phyloP scores from a whole-genome alignment of 1,139 yeast genomes.

The Debaryomyces coudertii region DNA sequence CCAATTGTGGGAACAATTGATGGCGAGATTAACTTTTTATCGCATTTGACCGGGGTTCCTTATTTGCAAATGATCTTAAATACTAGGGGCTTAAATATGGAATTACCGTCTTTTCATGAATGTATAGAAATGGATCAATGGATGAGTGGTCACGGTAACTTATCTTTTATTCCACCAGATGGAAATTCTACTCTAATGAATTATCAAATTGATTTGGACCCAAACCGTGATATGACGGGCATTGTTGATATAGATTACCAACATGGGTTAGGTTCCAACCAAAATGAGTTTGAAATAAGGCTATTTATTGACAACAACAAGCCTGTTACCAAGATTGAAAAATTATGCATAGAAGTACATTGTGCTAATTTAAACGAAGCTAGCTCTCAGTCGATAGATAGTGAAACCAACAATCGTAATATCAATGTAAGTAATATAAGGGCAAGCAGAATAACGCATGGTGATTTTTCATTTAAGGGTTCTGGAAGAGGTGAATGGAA shows the following conservation, averaged over 20 bases:
- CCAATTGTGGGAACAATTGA: slow-evolving; percentile 62
- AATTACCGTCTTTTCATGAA: slow-evolving; percentile 60
- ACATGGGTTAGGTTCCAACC: slow-evolving; percentile 60
- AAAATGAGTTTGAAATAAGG: slow-evolving; percentile 77
- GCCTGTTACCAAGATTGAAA: slow-evolving; percentile 58
- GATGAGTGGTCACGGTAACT: slow-evolving; percentile 38
- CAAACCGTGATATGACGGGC: slow-evolving; percentile 43
- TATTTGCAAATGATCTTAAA: slow-evolving; percentile 60
- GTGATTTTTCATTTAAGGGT: slow-evolving; percentile 63
- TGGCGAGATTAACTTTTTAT: slow-evolving; percentile 66
- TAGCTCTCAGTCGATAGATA: slow-evolving; percentile 12
- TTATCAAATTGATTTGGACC: slow-evolving; percentile 59
- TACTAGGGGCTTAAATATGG: slow-evolving; percentile 45
- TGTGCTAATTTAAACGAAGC: slow-evolving; percentile 26
- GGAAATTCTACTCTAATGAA: slow-evolving; percentile 68
- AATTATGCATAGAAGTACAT: slow-evolving; percentile 54
- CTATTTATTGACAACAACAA: slow-evolving; percentile 56
- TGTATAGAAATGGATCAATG: slow-evolving; percentile 56
- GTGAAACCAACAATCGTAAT: slow-evolving; percentile 7
- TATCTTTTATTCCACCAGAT: slow-evolving; percentile 87
- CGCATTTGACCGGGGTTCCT: slow-evolving; percentile 78
- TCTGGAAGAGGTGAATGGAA: slow-evolving; percentile 72
- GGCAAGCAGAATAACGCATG: slow-evolving; percentile 65
- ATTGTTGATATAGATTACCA: slow-evolving; percentile 61
- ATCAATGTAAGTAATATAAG: slow-evolving; percentile 37